Conservation (phyloP, 371 early-diverging fungal genomes). For the Fennellomyces sp. region DNA sequence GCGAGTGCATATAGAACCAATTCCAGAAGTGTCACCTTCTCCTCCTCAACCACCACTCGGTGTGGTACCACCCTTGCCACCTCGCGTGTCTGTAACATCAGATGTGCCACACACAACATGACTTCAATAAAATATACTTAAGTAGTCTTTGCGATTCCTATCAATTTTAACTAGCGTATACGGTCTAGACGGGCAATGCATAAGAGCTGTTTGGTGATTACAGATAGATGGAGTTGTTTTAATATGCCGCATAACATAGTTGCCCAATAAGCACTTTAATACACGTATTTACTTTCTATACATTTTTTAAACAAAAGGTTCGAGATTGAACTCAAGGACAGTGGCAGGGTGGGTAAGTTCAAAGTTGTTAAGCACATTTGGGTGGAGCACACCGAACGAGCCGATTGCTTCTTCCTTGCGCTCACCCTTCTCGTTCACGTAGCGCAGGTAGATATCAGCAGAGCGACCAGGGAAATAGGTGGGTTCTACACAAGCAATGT, state of each 20-base stretch:
- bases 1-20: background rate
- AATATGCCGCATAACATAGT: too few relatives aligned
- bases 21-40: background rate
- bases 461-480: slow-evolving; percentile 94
- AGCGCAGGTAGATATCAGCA: slow-evolving; percentile 81
- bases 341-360: slow-evolving; percentile 88
- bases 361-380: slow-evolving; percentile 86
- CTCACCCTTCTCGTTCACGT: slow-evolving; percentile 40
- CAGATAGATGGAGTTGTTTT: too few relatives aligned
- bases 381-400: slow-evolving; percentile 93
- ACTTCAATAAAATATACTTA: too few relatives aligned
- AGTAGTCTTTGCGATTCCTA: too few relatives aligned
- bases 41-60: background rate
- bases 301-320: slow-evolving; percentile 84
- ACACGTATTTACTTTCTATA: background rate
- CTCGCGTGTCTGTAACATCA: background rate
- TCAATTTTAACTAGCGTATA: too few relatives aligned
- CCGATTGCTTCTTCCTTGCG: slow-evolving; percentile 70
- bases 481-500: slow-evolving; percentile 47
- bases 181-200: too few relatives aligned
- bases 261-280: too few relatives aligned
- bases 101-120: too few relatives aligned
- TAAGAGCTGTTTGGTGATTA: too few relatives aligned
- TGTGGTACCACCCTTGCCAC: slow-evolving; percentile 1
- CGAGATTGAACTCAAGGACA: slow-evolving; percentile 93